Conservation (phyloP, 2,329 filamentous ascomycete genomes). For the Colletotrichum sp. region DNA sequence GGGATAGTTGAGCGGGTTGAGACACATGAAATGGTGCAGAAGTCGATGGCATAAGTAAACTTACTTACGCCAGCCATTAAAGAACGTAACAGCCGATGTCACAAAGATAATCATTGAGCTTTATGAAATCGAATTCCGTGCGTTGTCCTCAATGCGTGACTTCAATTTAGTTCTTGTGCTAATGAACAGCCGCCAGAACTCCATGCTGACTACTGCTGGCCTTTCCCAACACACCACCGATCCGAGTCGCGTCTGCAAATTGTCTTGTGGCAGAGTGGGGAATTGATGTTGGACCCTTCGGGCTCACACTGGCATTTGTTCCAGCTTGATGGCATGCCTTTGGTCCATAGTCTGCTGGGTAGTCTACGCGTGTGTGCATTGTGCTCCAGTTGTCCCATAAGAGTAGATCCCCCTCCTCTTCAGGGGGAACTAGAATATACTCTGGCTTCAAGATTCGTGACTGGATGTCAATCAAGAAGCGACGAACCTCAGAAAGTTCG, state of each 20-base stretch:
- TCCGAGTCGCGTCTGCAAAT: neutral
- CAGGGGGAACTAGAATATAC: conserved; percentile 42
- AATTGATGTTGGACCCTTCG: neutral
- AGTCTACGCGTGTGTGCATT: conserved; percentile 50
- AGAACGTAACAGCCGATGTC: neutral
- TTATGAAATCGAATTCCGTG: neutral
- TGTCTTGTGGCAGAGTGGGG: neutral
- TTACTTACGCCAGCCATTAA: neutral
- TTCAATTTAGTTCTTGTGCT: neutral
- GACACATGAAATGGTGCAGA: neutral
- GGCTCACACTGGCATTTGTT: neutral
- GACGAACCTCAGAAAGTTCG: conserved; percentile 42
- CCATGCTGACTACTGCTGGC: neutral
- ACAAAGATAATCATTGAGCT: neutral
- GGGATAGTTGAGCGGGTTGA: neutral
- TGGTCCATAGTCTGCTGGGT: conserved; percentile 27
- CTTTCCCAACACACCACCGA: neutral
- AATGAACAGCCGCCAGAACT: neutral
- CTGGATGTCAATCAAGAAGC: conserved; percentile 39
- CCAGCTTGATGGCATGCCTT: conserved; percentile 2
- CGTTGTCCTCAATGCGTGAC: neutral
- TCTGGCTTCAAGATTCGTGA: conserved; percentile 44
- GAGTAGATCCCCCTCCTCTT: conserved; percentile 48
- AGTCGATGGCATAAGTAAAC: neutral
- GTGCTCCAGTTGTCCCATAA: conserved; percentile 48